Base-by-base conservation (phyloP, 768 basidiomycete species). In the Fomitopsis pulvina region DNA sequence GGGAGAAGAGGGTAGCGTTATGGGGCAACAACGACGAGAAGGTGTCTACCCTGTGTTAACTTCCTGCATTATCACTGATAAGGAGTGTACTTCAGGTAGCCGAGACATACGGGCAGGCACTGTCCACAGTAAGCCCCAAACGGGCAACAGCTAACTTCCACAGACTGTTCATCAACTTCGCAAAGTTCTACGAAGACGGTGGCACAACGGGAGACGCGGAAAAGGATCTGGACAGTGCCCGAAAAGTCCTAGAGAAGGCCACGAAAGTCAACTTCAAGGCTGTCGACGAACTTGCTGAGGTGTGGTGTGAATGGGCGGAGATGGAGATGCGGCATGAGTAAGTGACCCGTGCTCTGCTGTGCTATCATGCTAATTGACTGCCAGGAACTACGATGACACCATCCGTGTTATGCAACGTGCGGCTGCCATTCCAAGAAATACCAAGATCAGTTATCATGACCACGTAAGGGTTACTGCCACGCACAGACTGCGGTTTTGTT, bases 221-320 rank as follows among this genome's bases (percentile, higher is more conserved):
- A 60, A 64, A 77, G 2, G 92, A 97, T 60, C 67, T 97, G 1
- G 82, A 82, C 42, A 88, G 80, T 57, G 89, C 95, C 3, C 81
- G 94, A 37, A 94, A 94, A 70, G 87, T 98, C 25, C 70, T 98
- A 29, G 93, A 97, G 63, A 95, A 91, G 66, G 95, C 82, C 4
- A 87, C 87, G 3, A 90, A 88, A 58, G 83, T 96, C 37, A 88
- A 87, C 62, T 97, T 93, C 74, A 91, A 86, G 67, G 76, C 80
- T n/a, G 94, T 99, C 9, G 95, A 99, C 63, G 96, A 99, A 60
- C 76, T 99, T 21, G 96, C 96, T 0, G 96, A 98, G 65, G 80
- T 97, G 12, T 99, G 96, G 96, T 97, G 94, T 60, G 96, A 98
- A 69, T 98, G 96, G 95, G 83, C 96, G 6, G 96, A 99, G 68